Percentiles rank a stretch among this genome's conserved stretches.
Conservation (phyloP, 1,139 yeast species). For the Pichia sp. region DNA sequence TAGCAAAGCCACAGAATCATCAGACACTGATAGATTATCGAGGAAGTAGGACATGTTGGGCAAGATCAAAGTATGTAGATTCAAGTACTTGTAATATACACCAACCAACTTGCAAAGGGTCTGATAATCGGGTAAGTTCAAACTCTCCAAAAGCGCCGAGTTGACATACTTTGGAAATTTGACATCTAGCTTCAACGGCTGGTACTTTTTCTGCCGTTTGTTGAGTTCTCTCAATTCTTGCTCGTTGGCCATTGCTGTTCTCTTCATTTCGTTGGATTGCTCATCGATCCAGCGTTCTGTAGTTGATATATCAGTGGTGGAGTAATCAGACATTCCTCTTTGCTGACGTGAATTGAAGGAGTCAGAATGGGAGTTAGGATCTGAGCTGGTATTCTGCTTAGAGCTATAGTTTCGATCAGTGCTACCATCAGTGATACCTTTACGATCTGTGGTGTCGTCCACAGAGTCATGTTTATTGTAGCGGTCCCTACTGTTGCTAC, state of each 20-base stretch:
- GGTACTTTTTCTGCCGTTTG: slow-evolving; percentile 5
- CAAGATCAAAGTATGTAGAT: slow-evolving; percentile 44
- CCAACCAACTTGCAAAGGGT: slow-evolving; percentile 40
- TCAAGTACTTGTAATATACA: slow-evolving; percentile 45
- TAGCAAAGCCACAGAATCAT: slow-evolving; percentile 39
- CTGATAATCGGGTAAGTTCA: slow-evolving; percentile 45
- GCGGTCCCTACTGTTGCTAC: background rate
- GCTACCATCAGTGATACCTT: background rate
- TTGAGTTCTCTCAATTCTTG: background rate
- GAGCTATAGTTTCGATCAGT: background rate
- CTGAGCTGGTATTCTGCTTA: background rate
- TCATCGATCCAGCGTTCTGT: slow-evolving; percentile 28
- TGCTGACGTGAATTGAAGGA: background rate
- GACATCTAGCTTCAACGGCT: slow-evolving; percentile 10
- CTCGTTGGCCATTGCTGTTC: slow-evolving; percentile 1
- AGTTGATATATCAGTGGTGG: slow-evolving; percentile 12
- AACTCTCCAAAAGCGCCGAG: slow-evolving; percentile 30
- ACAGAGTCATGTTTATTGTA: background rate
- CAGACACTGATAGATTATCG: slow-evolving; percentile 34
- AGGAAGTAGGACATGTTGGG: slow-evolving; percentile 41
- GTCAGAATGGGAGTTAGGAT: background rate
- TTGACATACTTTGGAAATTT: slow-evolving; percentile 21
- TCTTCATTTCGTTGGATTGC: slow-evolving; percentile 19
- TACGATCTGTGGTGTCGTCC: background rate
- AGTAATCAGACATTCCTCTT: background rate